A percentile compares a stretch with the other conserved stretches of the same genome.
phyloP scores from a whole-genome alignment of 1,139 yeast genomes.

The Candida smagusa region DNA sequence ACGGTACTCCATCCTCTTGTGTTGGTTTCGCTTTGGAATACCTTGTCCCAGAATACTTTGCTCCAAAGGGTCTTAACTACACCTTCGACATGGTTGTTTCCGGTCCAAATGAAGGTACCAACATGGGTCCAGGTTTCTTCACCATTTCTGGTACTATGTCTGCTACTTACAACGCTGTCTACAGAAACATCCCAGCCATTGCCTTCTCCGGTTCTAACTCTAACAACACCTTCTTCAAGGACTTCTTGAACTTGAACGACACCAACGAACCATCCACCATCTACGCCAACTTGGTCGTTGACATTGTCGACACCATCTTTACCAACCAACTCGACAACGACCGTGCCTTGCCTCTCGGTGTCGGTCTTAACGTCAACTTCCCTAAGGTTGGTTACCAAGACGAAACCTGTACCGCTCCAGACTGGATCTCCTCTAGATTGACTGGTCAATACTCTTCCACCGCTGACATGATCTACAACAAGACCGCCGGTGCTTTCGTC shows the following conservation, averaged over 20 bases:
- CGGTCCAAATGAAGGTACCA: constrained; percentile 49
- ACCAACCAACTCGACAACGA: constrained; percentile 25
- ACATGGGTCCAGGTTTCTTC: constrained; percentile 38
- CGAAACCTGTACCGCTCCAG: constrained; percentile 35
- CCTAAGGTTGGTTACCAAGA: constrained; percentile 39
- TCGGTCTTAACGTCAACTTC: constrained; percentile 48
- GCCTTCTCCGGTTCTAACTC: constrained; percentile 45
- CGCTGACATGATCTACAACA: constrained; percentile 29
- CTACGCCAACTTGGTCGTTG: constrained; percentile 36
- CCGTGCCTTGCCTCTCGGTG: constrained; percentile 39
- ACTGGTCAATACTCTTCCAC: constrained; percentile 34
- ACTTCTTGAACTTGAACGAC: constrained; percentile 31
- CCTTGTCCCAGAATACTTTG: constrained; percentile 38
- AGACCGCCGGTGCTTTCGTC: constrained; percentile 25
- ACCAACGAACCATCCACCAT: constrained; percentile 37
- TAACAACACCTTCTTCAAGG: constrained; percentile 43
- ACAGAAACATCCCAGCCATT: constrained; percentile 41
- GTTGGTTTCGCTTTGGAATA: constrained; percentile 43
- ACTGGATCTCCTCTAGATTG: constrained; percentile 36
- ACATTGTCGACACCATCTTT: constrained; percentile 38
- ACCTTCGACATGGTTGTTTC: constrained; percentile 42
- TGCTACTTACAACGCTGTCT: constrained; percentile 42
- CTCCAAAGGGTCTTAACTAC: constrained; percentile 19
- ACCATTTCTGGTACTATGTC: constrained; percentile 47
- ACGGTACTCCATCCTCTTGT: constrained; percentile 47